phyloP scores from a whole-genome alignment of 129 eudicot genomes.

The Rutidosis leptorrhynchoides region DNA sequence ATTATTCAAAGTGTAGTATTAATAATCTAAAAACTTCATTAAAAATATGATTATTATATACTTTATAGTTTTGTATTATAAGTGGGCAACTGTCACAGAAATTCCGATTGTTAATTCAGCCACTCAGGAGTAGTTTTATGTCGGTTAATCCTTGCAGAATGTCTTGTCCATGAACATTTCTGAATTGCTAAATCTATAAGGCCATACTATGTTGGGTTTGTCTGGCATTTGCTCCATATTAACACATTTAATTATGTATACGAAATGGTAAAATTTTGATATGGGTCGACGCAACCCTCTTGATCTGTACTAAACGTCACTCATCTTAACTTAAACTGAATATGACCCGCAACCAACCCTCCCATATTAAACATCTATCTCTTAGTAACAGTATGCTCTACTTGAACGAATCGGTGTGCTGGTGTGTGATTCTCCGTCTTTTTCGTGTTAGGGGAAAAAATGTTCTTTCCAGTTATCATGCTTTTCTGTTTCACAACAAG shows the following conservation, averaged over 20 bases:
- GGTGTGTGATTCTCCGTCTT: neutral
- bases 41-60: too few relatives aligned
- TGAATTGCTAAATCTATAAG: neutral
- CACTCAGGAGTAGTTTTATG: neutral
- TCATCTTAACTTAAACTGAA: neutral
- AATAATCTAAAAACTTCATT: neutral
- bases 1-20: neutral
- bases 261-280: neutral
- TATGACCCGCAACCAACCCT: neutral
- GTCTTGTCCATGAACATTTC: neutral
- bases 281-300: neutral
- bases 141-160: neutral
- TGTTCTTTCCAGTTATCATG: neutral
- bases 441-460: neutral
- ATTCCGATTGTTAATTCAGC: neutral
- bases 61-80: neutral
- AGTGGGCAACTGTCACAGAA: neutral
- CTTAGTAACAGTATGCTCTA: neutral
- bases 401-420: neutral
- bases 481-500: neutral
- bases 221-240: neutral
- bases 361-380: neutral
- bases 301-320: too few relatives aligned
- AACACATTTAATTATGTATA: neutral
- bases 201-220: neutral